A percentile compares a stretch with the other conserved stretches of the same genome.
phyloP scores from a whole-genome alignment of 2,329 filamentous ascomycete genomes.

The Fusarium piperis region DNA sequence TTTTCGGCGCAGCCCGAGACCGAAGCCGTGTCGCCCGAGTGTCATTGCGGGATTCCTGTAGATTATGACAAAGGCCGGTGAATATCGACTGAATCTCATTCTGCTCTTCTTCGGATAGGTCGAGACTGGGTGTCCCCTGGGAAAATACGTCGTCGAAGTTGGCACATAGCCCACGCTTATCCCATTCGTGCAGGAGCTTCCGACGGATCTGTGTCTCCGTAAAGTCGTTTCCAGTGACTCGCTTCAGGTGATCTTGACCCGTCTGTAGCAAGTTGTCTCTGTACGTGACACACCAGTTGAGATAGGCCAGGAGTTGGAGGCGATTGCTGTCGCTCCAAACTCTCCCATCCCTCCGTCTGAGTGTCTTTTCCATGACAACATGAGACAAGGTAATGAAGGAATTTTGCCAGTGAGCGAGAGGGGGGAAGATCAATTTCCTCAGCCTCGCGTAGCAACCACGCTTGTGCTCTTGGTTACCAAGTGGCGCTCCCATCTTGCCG shows the following conservation, averaged over 20 bases:
- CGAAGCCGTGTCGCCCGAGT: too few relatives aligned
- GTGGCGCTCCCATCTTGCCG: neutral
- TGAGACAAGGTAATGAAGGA: neutral
- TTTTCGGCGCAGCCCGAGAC: neutral
- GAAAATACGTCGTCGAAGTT: neutral
- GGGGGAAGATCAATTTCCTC: neutral
- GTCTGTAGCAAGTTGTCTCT: neutral
- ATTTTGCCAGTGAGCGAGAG: too few relatives aligned
- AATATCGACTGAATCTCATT: neutral
- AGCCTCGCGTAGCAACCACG: neutral
- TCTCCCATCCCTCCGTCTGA: neutral
- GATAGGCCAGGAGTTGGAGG: neutral
- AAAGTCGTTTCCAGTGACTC: neutral
- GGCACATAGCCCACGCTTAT: accelerated
- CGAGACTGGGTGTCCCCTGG: neutral
- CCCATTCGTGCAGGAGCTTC: neutral
- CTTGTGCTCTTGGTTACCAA: neutral
- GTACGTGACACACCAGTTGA: neutral
- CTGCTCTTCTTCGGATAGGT: neutral
- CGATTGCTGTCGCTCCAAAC: neutral
- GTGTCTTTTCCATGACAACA: neutral
- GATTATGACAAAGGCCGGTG: neutral
- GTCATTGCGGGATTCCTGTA: neutral
- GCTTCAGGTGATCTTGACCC: neutral
- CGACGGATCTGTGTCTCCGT: neutral